Evolutionary conservation across 2,329 filamentous ascomycete species (phyloP).

Genomic region (Cladosporium phlei): DNA sequence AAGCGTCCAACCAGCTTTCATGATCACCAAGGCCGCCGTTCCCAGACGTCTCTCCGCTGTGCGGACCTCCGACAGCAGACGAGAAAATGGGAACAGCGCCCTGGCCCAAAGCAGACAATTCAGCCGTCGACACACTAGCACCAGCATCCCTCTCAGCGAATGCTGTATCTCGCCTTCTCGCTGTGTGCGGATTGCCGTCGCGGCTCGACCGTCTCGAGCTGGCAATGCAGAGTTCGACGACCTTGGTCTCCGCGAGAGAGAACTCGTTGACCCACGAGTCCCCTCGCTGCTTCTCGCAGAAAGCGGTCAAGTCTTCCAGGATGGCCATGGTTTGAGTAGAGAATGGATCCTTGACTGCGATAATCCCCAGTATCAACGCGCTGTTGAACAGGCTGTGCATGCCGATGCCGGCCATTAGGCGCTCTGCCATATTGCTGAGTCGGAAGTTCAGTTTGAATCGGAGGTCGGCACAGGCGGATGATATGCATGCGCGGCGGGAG

Average conservation of each 20-base stretch:
- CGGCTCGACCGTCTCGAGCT: neutral
- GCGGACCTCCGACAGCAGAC: too few species aligned
- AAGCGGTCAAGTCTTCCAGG: constrained; percentile 1
- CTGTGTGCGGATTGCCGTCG: neutral
- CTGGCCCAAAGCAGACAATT: neutral
- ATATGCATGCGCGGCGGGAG: neutral
- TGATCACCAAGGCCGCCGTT: neutral
- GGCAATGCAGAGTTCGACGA: neutral
- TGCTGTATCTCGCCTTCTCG: neutral
- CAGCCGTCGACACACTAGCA: neutral
- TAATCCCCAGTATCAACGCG: constrained; percentile 2
- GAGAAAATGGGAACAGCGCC: too few species aligned
- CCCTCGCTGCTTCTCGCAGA: neutral
- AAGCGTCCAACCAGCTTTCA: neutral
- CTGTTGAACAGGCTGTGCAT: constrained; percentile 9
- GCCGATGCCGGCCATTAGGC: neutral
- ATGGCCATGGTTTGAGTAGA: neutral
- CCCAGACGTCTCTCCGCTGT: too few species aligned
- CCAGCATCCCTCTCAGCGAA: neutral
- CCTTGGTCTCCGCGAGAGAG: neutral
- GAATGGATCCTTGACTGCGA: constrained; percentile 5
- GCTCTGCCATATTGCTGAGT: neutral
- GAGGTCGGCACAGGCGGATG: neutral
- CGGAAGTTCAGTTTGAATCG: constrained; percentile 3
- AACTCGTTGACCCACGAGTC: neutral